These are phyloP conservation scores for Tricladium varicosporioides DNA, from an alignment of 2,329 filamentous ascomycete genomes.

Conservation along the genomic window DNA sequence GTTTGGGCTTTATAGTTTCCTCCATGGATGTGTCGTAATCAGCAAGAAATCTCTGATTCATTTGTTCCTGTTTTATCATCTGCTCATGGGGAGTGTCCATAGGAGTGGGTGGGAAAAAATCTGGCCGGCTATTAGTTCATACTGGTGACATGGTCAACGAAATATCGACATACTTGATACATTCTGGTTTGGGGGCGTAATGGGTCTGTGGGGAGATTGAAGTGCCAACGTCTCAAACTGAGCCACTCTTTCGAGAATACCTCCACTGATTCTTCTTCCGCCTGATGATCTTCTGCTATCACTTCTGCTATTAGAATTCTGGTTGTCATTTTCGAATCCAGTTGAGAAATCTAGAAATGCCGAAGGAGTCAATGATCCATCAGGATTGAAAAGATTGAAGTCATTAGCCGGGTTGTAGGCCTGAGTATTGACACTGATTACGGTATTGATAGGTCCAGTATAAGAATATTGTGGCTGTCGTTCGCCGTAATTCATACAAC, in stretches of 20 bases:
- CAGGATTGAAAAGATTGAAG: constrained; percentile 30
- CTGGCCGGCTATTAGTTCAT: constrained; percentile 35
- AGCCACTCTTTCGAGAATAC: constrained; percentile 57
- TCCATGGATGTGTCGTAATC: constrained; percentile 66
- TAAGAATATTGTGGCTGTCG: constrained; percentile 26
- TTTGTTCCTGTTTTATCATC: constrained; percentile 31
- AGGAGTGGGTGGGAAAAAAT: constrained; percentile 66
- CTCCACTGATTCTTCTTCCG: constrained; percentile 56
- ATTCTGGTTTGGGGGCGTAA: constrained; percentile 62
- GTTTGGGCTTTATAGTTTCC: constrained; percentile 60
- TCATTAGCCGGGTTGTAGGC: constrained; percentile 29
- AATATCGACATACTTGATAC: constrained; percentile 51
- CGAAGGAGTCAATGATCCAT: constrained; percentile 29
- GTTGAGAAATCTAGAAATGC: constrained; percentile 33
- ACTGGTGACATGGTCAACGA: neutral
- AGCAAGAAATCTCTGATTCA: constrained; percentile 53
- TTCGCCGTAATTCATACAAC: constrained; percentile 37
- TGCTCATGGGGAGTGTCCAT: constrained; percentile 59
- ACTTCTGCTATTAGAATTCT: constrained; percentile 21
- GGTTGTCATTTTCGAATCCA: constrained; percentile 24
- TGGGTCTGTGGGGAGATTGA: constrained; percentile 47
- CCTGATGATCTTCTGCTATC: constrained; percentile 31
- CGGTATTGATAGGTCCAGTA: constrained; percentile 45
- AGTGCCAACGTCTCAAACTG: constrained; percentile 56
- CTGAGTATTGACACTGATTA: constrained; percentile 36